phyloP scores from a whole-genome alignment of 768 basidiomycete species.

The Tremella mesenterica region DNA sequence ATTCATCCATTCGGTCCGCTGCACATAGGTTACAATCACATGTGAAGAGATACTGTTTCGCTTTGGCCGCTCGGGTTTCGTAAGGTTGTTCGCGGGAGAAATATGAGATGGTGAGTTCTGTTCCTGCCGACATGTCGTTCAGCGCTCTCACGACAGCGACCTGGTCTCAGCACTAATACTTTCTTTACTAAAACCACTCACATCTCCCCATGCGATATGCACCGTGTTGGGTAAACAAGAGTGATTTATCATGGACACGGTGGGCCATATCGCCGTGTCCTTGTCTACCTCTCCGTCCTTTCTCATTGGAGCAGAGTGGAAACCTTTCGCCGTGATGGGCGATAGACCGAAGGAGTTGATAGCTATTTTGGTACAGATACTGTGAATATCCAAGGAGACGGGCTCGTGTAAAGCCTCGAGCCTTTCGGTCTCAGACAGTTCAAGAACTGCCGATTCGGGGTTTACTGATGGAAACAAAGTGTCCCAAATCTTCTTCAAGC shows the following conservation, averaged over 20 bases:
- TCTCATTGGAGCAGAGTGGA: no score
- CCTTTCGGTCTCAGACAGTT: background rate
- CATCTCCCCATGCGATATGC: background rate
- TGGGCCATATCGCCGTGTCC: background rate
- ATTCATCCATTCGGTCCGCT: no score
- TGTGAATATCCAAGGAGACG: background rate
- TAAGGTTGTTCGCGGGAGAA: background rate
- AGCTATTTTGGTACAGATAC: background rate
- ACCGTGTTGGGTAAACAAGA: constrained; percentile 5
- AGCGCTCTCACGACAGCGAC: constrained; percentile 3
- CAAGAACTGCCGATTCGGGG: background rate
- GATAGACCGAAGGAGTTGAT: constrained; percentile 3
- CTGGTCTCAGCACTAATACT: no score
- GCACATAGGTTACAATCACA: constrained; percentile 3
- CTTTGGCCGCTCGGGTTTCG: background rate
- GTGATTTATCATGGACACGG: constrained; percentile 5
- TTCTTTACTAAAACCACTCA: background rate
- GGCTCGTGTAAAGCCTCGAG: background rate
- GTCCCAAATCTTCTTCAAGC: background rate
- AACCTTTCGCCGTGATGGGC: background rate
- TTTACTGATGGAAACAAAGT: background rate
- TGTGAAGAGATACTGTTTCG: background rate
- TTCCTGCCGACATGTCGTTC: background rate
- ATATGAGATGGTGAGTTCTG: background rate
- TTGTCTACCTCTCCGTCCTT: background rate